Conservation (phyloP, 202 grass and related monocot species). For the Setaria italica region DNA sequence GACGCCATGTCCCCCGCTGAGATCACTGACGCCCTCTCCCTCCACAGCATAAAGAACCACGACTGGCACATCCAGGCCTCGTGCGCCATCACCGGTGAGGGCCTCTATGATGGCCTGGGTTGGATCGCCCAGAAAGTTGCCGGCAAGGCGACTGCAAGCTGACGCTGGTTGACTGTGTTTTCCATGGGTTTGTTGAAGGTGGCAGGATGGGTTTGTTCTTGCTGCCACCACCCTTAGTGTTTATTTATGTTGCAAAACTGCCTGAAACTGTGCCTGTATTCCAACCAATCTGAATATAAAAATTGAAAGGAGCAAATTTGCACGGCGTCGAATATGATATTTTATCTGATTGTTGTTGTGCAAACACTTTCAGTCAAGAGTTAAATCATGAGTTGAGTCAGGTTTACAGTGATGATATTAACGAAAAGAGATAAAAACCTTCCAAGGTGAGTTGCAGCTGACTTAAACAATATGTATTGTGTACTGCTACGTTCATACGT, state of each 20-base stretch:
- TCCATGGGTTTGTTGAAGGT: slow-evolving; percentile 42
- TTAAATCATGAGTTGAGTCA: background rate
- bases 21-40: slow-evolving; percentile 82
- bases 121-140: slow-evolving; percentile 91
- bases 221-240: slow-evolving; percentile 21
- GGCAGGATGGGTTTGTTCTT: slow-evolving; percentile 51
- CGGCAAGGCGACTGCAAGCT: slow-evolving; percentile 60
- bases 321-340: background rate
- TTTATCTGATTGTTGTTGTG: background rate
- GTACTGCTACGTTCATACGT: background rate
- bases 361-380: background rate
- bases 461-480: background rate
- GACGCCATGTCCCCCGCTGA: slow-evolving; percentile 83
- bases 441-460: background rate
- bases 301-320: slow-evolving; percentile 21
- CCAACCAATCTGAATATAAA: slow-evolving; percentile 54
- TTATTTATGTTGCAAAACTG: slow-evolving; percentile 39
- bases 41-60: slow-evolving; percentile 91
- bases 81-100: slow-evolving; percentile 75
- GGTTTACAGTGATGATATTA: background rate
- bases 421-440: background rate
- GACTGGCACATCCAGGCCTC: slow-evolving; percentile 96
- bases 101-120: slow-evolving; percentile 80
- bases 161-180: background rate
- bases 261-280: slow-evolving; percentile 37